Evolutionary conservation across 306 rosid species (phyloP).

Genomic region (Trifolium fragiferum): DNA sequence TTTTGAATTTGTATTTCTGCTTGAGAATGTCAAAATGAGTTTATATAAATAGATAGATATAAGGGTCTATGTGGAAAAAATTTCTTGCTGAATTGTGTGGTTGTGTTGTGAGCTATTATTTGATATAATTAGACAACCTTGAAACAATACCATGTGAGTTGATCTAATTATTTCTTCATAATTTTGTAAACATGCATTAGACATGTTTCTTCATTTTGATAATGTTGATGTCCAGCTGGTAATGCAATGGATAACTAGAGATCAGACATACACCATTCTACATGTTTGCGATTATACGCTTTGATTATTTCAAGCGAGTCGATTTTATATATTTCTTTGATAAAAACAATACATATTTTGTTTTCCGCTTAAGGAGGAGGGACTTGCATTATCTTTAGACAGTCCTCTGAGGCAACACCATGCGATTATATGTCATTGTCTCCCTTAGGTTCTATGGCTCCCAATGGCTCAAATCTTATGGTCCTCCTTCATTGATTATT

Average conservation of each 20-base stretch:
- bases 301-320: too few species aligned
- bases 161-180: background rate
- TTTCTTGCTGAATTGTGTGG: too few species aligned
- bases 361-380: background rate
- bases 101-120: too few species aligned
- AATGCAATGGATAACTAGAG: too few species aligned
- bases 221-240: conserved; percentile 24
- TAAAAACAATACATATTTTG: background rate
- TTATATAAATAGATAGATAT: too few species aligned
- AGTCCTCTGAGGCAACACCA: conserved; percentile 37
- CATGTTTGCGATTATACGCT: too few species aligned
- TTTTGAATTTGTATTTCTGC: too few species aligned
- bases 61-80: too few species aligned
- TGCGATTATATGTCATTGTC: conserved; percentile 43
- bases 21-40: too few species aligned
- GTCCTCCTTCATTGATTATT: background rate
- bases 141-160: too few species aligned
- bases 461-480: background rate
- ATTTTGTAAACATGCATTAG: conserved; percentile 25
- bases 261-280: too few species aligned
- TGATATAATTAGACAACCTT: too few species aligned
- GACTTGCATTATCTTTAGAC: background rate
- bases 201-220: conserved; percentile 23
- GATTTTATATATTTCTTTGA: background rate
- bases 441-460: conserved; percentile 19